These are phyloP conservation scores for sweet orange (Citrus sinensis) DNA, from an alignment of 345 rosid species.

Conservation along the genomic window DVS_A1.0 CM039163.1:1956001-1956500, in stretches of 20 bases:
- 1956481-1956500: conserved; percentile 95
- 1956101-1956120: conserved; percentile 68
- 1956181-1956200: conserved; percentile 67
- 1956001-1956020: not conserved
- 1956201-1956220: conserved; percentile 75
- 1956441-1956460: conserved; percentile 59
- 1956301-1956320: conserved; percentile 93
- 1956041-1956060: not conserved
- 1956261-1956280: conserved; percentile 73
- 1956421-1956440: conserved; percentile 97
- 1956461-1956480: conserved; percentile 76
- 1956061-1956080: not conserved
- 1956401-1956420: conserved; percentile 24
- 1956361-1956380: not conserved
- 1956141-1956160: conserved; percentile 74
- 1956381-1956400: not conserved
- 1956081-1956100: not conserved
- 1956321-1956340: conserved; percentile 95
- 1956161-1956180: conserved; percentile 48
- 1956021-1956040: not conserved
- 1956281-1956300: conserved; percentile 63
- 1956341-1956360: conserved; percentile 21
- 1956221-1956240: conserved; percentile 80
- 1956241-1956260: conserved; percentile 91
- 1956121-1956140: conserved; percentile 84